phyloP scores from a whole-genome alignment of 2,329 filamentous ascomycete genomes.

The Sclerotinia borealis region DNA sequence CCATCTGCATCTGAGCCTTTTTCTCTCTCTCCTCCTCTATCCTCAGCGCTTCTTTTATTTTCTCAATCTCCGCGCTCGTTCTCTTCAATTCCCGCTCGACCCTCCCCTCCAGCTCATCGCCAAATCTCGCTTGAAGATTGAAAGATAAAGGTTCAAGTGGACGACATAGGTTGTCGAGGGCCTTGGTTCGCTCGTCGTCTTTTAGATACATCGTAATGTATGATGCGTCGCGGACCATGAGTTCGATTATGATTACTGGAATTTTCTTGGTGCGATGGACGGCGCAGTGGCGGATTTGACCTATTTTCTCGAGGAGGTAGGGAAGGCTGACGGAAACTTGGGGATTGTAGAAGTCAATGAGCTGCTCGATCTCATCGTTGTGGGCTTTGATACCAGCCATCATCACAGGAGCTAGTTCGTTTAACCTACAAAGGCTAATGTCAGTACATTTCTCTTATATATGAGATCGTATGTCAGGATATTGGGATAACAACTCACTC shows the following conservation, averaged over 20 bases:
- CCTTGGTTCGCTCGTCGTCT: neutral
- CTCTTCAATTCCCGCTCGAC: neutral
- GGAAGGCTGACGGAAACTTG: neutral
- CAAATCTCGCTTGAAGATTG: neutral
- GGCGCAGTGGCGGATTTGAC: neutral
- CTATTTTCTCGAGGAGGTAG: neutral
- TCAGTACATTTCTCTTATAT: neutral
- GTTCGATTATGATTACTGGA: neutral
- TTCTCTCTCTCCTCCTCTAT: neutral
- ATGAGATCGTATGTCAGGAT: neutral
- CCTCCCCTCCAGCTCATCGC: neutral
- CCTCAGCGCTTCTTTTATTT: neutral
- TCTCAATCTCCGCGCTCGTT: neutral
- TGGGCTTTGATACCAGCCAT: neutral
- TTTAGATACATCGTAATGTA: neutral
- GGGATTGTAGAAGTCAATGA: neutral
- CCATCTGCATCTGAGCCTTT: neutral
- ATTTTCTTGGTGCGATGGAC: constrained; percentile 2
- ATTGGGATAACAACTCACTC: neutral
- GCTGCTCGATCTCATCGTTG: neutral
- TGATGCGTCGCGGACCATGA: neutral
- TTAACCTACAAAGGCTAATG: neutral
- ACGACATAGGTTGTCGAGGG: neutral
- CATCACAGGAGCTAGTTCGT: neutral
- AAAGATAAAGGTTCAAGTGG: neutral